Evolutionary conservation across 1,139 yeast species (phyloP).

Genomic region (Blastobotrys persicus): DNA sequence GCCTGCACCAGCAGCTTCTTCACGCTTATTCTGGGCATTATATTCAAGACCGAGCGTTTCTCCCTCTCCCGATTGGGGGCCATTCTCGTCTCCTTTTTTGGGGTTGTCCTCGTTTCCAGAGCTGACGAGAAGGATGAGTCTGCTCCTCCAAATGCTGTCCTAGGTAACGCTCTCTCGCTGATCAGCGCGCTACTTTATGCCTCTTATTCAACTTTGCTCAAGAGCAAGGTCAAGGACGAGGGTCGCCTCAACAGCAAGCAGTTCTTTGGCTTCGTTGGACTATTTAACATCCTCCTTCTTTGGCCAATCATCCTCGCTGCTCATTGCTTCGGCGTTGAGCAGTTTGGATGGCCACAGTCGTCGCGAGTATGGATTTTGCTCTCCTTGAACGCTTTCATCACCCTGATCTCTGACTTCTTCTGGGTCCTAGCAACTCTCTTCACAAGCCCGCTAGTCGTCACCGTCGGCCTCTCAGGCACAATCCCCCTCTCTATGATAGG

Average conservation of each 20-base stretch:
- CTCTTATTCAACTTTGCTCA: slow-evolving; percentile 81
- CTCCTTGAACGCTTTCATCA: slow-evolving; percentile 64
- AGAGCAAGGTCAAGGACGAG: slow-evolving; percentile 69
- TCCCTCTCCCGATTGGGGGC: slow-evolving; percentile 66
- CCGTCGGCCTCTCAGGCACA: slow-evolving; percentile 89
- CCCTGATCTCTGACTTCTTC: slow-evolving; percentile 83
- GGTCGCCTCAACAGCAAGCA: slow-evolving; percentile 75
- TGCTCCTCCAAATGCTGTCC: slow-evolving; percentile 46
- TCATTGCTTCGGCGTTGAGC: slow-evolving; percentile 62
- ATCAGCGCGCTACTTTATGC: slow-evolving; percentile 87
- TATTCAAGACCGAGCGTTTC: slow-evolving; percentile 68
- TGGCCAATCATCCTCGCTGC: slow-evolving; percentile 81
- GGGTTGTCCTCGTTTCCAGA: slow-evolving; percentile 74
- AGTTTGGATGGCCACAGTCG: slow-evolving; percentile 65
- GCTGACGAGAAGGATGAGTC: slow-evolving; percentile 40
- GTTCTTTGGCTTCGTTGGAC: slow-evolving; percentile 92
- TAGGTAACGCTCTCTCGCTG: slow-evolving; percentile 79
- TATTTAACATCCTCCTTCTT: slow-evolving; percentile 67
- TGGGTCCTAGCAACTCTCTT: slow-evolving; percentile 95
- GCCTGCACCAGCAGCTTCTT: slow-evolving; percentile 92
- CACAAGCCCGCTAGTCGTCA: slow-evolving; percentile 91
- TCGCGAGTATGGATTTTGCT: slow-evolving; percentile 54
- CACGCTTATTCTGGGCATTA: slow-evolving; percentile 78
- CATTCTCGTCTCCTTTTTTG: slow-evolving; percentile 66
- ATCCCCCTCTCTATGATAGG: slow-evolving; percentile 95